Evolutionary conservation across 83 land plant species (phyloP), one percentile per base, ranked within the genome.

Genomic region (Picea abies): DNA sequence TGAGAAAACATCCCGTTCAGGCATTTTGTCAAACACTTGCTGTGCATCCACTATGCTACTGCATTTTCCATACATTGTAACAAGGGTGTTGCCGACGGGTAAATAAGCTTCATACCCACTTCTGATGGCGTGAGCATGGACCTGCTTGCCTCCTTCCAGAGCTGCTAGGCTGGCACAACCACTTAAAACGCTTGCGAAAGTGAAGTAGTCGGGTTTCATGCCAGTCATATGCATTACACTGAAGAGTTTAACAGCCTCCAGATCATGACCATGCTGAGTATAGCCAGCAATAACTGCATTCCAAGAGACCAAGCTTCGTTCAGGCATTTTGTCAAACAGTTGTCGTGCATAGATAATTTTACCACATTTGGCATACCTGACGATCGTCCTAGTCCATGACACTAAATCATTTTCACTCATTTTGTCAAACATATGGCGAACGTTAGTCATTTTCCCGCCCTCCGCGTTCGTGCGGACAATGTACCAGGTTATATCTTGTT

Each of bases 61-160:
- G 76, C 84, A 78, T 63, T 84, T 84, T 10, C 80, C 87, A 85
- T 92, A 92, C 81, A 92, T 35, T 10, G 84, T 35, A 47, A 92
- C 77, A 70, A 92, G 89, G 20, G 94, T 82, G 82, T 92, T 92
- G 64, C 85, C 84, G 56, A 92, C 94, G 0, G 92, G 86, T 56
- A 87, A 80, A 83, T 85, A 86, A 3, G 47, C 12, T 58, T 90
- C 87, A 80, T 88, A 88, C 44, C 93, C 95, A 4, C 67, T 32
- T 86, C 89, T 90, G 4, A 87, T 80, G 6, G 66, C 88, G 76
- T 80, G 80, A 83, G 84, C 85, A 72, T 93, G 93, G 44, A 93
- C 65, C 68, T 89, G 88, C 58, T 61, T 15, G 12, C 95, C 95
- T 2, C 83, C 12, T 19, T 61, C 35, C 60, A 70, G 70, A 78